These are phyloP conservation scores for Dentiscutata heterogama DNA, from an alignment of 371 early-diverging fungal genomes.

Conservation along the genomic window DNA sequence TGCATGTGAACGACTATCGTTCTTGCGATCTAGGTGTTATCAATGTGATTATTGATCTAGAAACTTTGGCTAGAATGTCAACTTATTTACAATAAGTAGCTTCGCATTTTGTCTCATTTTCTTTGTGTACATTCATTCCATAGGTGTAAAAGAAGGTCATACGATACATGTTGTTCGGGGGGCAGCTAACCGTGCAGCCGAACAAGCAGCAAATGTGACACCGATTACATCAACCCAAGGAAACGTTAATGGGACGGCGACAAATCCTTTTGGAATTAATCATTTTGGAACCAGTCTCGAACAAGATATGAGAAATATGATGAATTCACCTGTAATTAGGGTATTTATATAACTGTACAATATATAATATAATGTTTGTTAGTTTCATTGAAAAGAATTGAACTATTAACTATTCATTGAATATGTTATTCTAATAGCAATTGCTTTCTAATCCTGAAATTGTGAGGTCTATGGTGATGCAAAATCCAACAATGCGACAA, in stretches of 20 bases:
- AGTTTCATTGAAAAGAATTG: not conserved
- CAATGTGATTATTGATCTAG: not conserved
- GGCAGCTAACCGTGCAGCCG: constrained; percentile 60
- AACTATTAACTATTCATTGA: not conserved
- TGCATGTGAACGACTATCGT: too few relatives aligned
- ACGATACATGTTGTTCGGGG: constrained; percentile 72
- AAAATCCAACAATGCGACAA: constrained; percentile 74
- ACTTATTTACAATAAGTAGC: not conserved
- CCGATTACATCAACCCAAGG: constrained; percentile 44
- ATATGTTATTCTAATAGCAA: constrained; percentile 50
- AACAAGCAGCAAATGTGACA: constrained; percentile 49
- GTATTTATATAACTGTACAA: constrained; percentile 16
- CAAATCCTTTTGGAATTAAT: constrained; percentile 23
- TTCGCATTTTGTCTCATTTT: not conserved
- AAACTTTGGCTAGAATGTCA: not conserved
- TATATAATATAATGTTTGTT: constrained; percentile 6
- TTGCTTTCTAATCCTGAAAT: constrained; percentile 72
- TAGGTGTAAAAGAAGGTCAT: constrained; percentile 66
- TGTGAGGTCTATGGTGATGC: constrained; percentile 77
- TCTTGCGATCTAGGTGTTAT: too few relatives aligned
- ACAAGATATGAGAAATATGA: constrained; percentile 63
- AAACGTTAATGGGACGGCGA: constrained; percentile 42
- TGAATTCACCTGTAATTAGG: constrained; percentile 60
- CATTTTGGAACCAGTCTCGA: constrained; percentile 50
- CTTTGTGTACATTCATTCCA: not conserved